Base-by-base conservation (phyloP, 2,329 filamentous ascomycete species). In the Colletotrichum gloeosporioides region DNA sequence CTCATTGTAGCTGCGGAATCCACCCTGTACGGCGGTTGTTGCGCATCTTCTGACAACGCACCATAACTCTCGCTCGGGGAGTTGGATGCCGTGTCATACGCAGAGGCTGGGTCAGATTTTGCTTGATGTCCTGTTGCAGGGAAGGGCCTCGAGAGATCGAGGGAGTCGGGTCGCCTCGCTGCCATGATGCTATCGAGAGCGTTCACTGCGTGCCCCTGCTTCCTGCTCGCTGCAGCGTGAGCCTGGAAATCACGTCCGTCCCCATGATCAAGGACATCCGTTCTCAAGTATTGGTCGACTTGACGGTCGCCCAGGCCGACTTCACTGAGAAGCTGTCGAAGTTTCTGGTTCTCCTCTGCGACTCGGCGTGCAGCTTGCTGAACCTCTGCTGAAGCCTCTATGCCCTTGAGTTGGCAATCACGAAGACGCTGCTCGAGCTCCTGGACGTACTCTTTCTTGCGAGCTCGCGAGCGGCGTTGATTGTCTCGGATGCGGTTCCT, bases 401-500 rank as follows among this genome's bases (percentile, higher is more conserved):
- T 89, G 22, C 94, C 94, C 36, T 90, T 86, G 49, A 90, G 87
- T 82, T 95, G 93, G 81, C 90, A 95, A 69, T 86, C 85, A 63
- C 92, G 90, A 73, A 93, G 85, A 76, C 91, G 92, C 70, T 89
- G 86, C 83, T 96, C 93, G 32, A 95, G 89, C 71, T 94, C 92
- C 77, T 92, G 88, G 53, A 95, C 85, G 81, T 96, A 95, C 81
- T 95, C 93, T 86, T 94, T 95, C 78, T 92, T 90, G 44, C 94
- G 90, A 62, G 93, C 93, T 69, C 94, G 92, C n/a, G 93, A 95
- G 77, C 94, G 92, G 72, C 94, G 89, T 82, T 96, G 94, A 80
- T 96, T 96, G 80, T 96, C 93, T 78, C 94, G 90, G 79, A 95
- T 93, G 74, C 94, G 92, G 77, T 66, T 77, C 62, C 65, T 75